Evolutionary conservation across 2,329 filamentous ascomycete species (phyloP), one percentile per base, ranked within the genome.

Genomic region (Cryoendolithus antarcticus): DNA sequence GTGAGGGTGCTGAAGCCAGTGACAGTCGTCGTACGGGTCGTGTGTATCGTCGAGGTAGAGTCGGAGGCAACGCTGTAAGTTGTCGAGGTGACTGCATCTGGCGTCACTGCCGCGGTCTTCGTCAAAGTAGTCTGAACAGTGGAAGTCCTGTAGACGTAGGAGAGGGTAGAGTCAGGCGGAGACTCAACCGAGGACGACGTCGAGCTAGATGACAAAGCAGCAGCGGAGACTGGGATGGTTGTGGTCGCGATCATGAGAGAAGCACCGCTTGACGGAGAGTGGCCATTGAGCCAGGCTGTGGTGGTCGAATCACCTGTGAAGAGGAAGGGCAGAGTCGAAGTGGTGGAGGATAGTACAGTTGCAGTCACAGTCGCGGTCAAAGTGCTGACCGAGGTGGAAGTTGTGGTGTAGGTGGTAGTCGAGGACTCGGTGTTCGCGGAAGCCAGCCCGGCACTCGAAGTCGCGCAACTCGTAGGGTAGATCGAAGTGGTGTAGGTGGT

Each of bases 251-350:
- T 46, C 21, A 43, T 37, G 21, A 55, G 34, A 12, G 45, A 44
- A n/a, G 38, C 46, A 19, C 48, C 49, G 35, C 45, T 48, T n/a
- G 40, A 45, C 10, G 53, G 52, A 27, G 48, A 46, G 24, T 45
- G 35, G 7, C 51, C 51, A 33, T 51, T 45, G 32, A 50, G 35
- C 53, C 53, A 56, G 37, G 43, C 41, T 9, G 52, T 57, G 28
- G 44, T 50, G 21, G 45, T 46, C 30, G 45, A 44, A 8, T 39
- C 34, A 30, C 44, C 44, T 21, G 41, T 35, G 40, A 40, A 51
- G 38, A 44, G 43, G 37, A 37, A 40, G 1, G 34, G 28, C 19
- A 34, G 19, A 8, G 30, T 36, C 32, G 24, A 37, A 10, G 44
- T 32, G 15, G 43, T 42, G 28, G 30, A 27, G 3, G 42, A 40